Percentiles rank a stretch among this genome's conserved stretches.
Conservation (phyloP, 2,329 filamentous ascomycete genomes). For the Penicillium sp. region DNA sequence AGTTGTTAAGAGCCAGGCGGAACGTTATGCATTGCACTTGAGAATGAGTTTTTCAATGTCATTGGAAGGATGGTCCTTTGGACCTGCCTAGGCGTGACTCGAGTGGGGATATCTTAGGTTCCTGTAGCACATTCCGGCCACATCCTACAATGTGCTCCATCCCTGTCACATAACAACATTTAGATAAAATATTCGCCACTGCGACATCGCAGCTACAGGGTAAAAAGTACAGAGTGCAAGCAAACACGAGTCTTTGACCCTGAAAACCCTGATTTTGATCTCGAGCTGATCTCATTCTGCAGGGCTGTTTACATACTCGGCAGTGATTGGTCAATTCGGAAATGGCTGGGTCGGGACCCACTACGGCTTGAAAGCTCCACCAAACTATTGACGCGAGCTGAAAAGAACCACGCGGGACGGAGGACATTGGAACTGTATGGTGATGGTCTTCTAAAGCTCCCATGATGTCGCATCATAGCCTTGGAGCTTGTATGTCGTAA, state of each 20-base stretch:
- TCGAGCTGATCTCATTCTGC: constrained; percentile 6
- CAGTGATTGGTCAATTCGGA: constrained; percentile 19
- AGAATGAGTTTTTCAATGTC: background rate
- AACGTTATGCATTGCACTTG: background rate
- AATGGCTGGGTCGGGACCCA: constrained; percentile 17
- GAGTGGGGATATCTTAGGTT: too few relatives aligned
- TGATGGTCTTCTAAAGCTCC: too few relatives aligned
- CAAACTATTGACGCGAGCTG: background rate
- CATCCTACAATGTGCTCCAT: background rate
- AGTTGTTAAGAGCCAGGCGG: too few relatives aligned
- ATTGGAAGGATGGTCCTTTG: too few relatives aligned
- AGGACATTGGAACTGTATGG: too few relatives aligned
- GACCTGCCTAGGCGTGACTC: too few relatives aligned
- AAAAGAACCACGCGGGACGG: background rate
- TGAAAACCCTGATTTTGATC: background rate
- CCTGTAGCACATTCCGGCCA: background rate
- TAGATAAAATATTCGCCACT: background rate
- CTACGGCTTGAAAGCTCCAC: background rate
- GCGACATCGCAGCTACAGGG: background rate
- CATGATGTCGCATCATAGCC: too few relatives aligned
- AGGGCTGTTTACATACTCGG: constrained; percentile 1
- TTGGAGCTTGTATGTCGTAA: too few relatives aligned
- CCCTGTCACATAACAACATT: background rate
- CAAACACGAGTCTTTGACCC: background rate
- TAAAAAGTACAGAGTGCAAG: background rate